Conservation (phyloP, 768 basidiomycete species). For the Punctularia strigosozonata region DNA sequence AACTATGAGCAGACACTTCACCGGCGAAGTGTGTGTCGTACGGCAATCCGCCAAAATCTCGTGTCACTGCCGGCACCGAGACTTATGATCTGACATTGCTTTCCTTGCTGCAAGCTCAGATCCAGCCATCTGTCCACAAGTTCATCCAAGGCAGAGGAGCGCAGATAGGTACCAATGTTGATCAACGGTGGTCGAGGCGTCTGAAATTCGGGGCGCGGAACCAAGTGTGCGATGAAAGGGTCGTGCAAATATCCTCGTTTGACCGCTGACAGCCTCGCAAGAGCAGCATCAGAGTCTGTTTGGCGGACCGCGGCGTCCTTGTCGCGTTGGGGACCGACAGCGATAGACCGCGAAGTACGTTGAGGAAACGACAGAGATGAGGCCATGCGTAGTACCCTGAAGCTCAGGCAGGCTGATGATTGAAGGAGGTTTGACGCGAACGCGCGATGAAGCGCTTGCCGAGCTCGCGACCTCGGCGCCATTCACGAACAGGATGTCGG, state of each 20-base stretch:
- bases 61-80: conserved; percentile 94
- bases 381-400: no score
- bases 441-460: no score
- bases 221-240: conserved; percentile 55
- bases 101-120: conserved; percentile 28
- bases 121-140: conserved; percentile 60
- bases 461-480: no score
- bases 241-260: conserved; percentile 72
- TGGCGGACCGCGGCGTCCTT: conserved; percentile 54
- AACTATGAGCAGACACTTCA: conserved; percentile 2
- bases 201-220: conserved; percentile 54
- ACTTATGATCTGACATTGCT: conserved; percentile 77
- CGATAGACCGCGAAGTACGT: no score
- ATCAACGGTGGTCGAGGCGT: conserved; percentile 72
- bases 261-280: conserved; percentile 80
- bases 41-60: conserved; percentile 84
- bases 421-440: no score
- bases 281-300: conserved; percentile 75
- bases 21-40: conserved; percentile 27
- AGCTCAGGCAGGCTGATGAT: no score
- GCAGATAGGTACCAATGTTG: conserved; percentile 88
- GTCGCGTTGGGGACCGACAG: no score
- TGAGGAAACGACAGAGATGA: no score
- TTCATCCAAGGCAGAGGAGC: conserved; percentile 68
- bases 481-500: no score